phyloP scores from a whole-genome alignment of 73 alveolate genomes.

The Paramecium pentaurelia region DNA sequence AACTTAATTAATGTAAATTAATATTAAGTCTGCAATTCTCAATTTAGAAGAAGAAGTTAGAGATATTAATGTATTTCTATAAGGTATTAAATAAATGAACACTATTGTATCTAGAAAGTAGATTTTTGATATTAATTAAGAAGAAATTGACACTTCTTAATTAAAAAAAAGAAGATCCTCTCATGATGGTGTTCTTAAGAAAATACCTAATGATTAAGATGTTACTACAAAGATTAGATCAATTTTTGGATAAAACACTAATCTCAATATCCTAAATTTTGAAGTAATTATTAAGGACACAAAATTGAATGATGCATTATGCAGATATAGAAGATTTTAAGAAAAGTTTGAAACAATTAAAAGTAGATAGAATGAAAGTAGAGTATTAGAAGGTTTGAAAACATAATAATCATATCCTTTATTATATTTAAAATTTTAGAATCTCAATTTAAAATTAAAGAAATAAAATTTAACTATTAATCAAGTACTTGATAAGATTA shows the following conservation, averaged over 20 bases:
- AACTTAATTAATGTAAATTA: not conserved
- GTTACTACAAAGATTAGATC: not conserved
- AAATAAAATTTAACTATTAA: not conserved
- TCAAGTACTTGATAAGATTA: constrained; percentile 18
- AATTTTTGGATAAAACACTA: not conserved
- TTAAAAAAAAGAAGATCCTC: constrained; percentile 2
- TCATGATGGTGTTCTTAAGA: constrained; percentile 14
- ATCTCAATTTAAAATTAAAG: not conserved
- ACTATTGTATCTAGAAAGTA: not conserved
- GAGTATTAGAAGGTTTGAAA: not conserved
- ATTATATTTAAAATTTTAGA: not conserved
- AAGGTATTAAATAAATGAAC: not conserved
- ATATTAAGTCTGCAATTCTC: not conserved
- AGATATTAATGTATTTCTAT: not conserved
- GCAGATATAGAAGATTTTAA: not conserved
- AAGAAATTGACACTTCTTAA: not conserved
- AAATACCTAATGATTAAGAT: not conserved
- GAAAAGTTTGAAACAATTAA: not conserved
- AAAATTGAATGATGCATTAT: not conserved
- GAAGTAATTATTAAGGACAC: not conserved
- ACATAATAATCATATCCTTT: not conserved
- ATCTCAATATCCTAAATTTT: not conserved
- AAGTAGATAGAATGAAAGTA: not conserved
- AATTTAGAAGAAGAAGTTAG: not conserved
- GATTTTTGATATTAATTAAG: not conserved